Evolutionary conservation across 2,329 filamentous ascomycete genomes (phyloP), one percentile per base, ranked within the genome.

Genomic region (Cladosporium sp.): DNA sequence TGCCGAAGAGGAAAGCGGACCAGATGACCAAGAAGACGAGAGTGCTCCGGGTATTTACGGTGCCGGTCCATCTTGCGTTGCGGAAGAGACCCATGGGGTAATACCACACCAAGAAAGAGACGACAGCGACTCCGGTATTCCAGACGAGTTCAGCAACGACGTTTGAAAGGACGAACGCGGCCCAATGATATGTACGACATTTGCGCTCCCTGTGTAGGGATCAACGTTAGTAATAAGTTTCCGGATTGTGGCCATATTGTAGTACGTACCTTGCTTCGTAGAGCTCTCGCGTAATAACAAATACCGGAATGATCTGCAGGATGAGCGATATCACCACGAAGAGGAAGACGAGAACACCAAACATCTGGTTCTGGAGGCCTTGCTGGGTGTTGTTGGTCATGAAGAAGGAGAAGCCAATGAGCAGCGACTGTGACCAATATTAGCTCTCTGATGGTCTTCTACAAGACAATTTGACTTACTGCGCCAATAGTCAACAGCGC

Each of bases 121-220:
- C 76, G 16, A 83, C 86, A 1, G 86, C 85, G 7, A 91, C 62
- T 21, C 86, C 80, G 5, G 59, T 85, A 81, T 77, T 82, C 61
- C 61, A 92, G 0, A 89, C 88, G 1, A 91, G 81, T 75, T 92
- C 90, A 53, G 89, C 88, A 1, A 89, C 57, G 61, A 91, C 84
- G 72, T 91, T 90, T 72, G 88, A 84, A 1, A 89, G 77, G 75
- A 92, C 84, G 75, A 92, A 92, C 0, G 83, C 87, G 69, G 86
- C 82, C 89, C 89, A 92, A 0, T 87, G 90, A 78, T 92, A 92
- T 0, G 86, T 82, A 71, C 91, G 90, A 74, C 84, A 86, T 0
- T 88, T 83, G 6, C 84, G 80, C 70, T 87, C 84, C 52, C 84
- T 83, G n/a, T 14, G 18, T 7, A 46, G 5, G 18, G 4, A 28